Evolutionary conservation across 352 stramenopile genomes (phyloP), one percentile per base, ranked within the genome.

Genomic region (Plasmopara viticola): DNA sequence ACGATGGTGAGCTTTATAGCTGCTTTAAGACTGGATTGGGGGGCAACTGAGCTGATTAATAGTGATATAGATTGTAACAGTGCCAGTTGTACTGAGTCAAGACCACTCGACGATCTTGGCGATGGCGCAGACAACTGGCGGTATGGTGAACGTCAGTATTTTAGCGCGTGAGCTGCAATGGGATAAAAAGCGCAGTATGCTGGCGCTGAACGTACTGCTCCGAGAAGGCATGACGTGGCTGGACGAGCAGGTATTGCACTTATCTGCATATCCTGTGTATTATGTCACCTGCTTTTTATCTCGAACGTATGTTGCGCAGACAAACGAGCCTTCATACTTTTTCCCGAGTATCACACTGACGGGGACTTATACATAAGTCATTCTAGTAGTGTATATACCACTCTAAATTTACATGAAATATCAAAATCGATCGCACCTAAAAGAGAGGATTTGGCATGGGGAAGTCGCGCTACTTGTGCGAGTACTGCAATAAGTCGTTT

Each of bases 141-240:
- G 94, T 2, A 91, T 94, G 68, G 71, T 98, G 9, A 96, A 86
- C 31, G 66, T 89, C 38, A 78, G 82, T 44, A 78, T 95, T 50
- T 70, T 98, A 17, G 68, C 66, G 15, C 71, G 78, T 28, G 72
- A 85, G 51, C 74, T 96, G 28, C 60, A 72, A 6, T 99, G 94
- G 94, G 83, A 89, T 54, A 75, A 86, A 34, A 97, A 98, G 53
- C 78, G 95, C 13, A 95, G 86, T 31, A 92, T 95, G 59, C 68
- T 96, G 28, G 90, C 87, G 14, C 68, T 98, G 5, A 86, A 95
- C 53, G 62, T 97, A 33, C 74, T 99, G 33, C 60, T 98, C 14
- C 70, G 83, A 25, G 87, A 98, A 66, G 94, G 94, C 44, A 98
- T 99, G 90, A 95, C 87, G 30, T 98, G 96, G 96, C 58, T 98